Evolutionary conservation across 176 grass and related monocot species (phyloP).

Genomic region (Tillandsia fasciculata): DNA sequence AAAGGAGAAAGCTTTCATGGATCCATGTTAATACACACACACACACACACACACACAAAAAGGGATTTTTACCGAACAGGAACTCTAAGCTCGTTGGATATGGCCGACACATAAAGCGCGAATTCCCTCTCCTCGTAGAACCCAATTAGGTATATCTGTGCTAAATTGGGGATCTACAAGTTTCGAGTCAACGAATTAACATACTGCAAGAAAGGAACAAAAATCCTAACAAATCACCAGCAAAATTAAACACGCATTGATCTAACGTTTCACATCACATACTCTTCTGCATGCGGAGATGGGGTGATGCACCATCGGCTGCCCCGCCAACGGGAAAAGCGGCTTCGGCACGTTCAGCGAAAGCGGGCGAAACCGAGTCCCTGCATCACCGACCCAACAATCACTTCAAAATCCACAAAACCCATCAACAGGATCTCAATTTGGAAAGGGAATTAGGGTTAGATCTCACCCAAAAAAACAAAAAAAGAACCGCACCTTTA

Average conservation of each 20-base stretch:
- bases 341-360: conserved; percentile 98
- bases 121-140: conserved; percentile 98
- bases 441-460: not conserved
- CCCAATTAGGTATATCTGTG: conserved; percentile 93
- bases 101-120: conserved; percentile 85
- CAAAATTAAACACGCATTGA: not conserved
- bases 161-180: conserved; percentile 85
- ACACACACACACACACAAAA: not conserved
- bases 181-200: conserved; percentile 8
- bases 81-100: conserved; percentile 91
- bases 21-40: not conserved
- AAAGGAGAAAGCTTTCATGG: not conserved
- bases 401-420: not conserved
- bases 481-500: conserved; percentile 37
- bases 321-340: conserved; percentile 87
- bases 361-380: conserved; percentile 85
- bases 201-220: not conserved
- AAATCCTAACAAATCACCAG: not conserved
- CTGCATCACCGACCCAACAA: conserved; percentile 28
- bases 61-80: conserved; percentile 57
- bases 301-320: conserved; percentile 95
- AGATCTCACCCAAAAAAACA: conserved; percentile 28
- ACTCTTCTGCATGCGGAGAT: conserved; percentile 81
- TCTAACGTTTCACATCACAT: conserved; percentile 6
- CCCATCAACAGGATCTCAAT: not conserved